Percentiles rank a stretch among this genome's conserved stretches.
Evolutionary conservation across 2,329 filamentous ascomycete species (phyloP).

Genomic region (Nothomitra cinnamomea): DNA sequence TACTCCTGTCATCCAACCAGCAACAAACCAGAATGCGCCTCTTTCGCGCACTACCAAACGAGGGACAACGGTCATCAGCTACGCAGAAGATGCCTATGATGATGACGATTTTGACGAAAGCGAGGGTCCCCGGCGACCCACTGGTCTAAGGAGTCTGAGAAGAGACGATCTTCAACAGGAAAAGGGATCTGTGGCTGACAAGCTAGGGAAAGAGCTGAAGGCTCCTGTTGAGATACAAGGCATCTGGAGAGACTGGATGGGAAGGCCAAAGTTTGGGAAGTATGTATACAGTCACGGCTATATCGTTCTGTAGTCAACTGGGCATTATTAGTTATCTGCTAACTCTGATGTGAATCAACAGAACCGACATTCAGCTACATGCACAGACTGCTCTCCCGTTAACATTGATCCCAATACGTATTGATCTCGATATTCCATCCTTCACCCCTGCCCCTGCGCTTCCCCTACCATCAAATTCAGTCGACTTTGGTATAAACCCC

Average conservation of each 20-base stretch:
- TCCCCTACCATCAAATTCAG: slow-evolving; percentile 42
- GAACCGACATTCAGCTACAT: slow-evolving; percentile 43
- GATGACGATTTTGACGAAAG: slow-evolving; percentile 46
- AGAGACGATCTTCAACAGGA: slow-evolving; percentile 53
- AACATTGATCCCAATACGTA: slow-evolving; percentile 85
- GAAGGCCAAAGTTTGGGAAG: slow-evolving; percentile 24
- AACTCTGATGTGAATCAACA: slow-evolving; percentile 10
- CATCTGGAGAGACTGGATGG: slow-evolving; percentile 88
- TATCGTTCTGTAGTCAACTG: background rate
- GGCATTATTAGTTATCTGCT: background rate
- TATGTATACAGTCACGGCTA: slow-evolving; percentile 7
- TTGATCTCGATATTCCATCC: slow-evolving; percentile 79
- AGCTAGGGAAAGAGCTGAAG: slow-evolving; percentile 66
- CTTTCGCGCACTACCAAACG: slow-evolving; percentile 82
- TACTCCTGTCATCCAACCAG: slow-evolving; percentile 61
- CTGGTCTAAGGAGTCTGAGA: slow-evolving; percentile 66
- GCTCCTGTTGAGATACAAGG: slow-evolving; percentile 71
- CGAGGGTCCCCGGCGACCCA: slow-evolving; percentile 53
- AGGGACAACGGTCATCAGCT: slow-evolving; percentile 92
- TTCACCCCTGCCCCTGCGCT: slow-evolving; percentile 51
- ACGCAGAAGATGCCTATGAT: slow-evolving; percentile 90
- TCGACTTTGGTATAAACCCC: slow-evolving; percentile 46
- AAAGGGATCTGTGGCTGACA: slow-evolving; percentile 50
- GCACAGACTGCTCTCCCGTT: slow-evolving; percentile 62
- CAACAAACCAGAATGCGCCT: slow-evolving; percentile 45